These are phyloP conservation scores for Naganishia sp. DNA, from an alignment of 1,284 basidiomycete genomes.

Conservation along the genomic window DNA sequence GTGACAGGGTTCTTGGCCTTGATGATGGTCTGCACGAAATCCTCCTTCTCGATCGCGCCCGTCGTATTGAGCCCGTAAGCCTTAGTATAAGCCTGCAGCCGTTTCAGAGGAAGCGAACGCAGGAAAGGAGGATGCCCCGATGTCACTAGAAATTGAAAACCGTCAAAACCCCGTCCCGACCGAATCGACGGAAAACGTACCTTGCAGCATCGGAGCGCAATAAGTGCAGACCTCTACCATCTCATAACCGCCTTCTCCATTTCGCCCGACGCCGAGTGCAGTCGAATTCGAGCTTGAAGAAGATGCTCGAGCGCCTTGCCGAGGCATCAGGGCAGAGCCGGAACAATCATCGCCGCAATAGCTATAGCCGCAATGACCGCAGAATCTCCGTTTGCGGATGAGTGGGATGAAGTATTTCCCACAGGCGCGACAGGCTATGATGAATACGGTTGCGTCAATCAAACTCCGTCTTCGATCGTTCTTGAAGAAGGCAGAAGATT, in stretches of 20 bases:
- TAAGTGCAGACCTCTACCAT: conserved; percentile 48
- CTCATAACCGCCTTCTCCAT: conserved; percentile 45
- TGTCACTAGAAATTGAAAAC: conserved; percentile 41
- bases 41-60: conserved; percentile 48
- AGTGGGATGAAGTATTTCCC: conserved; percentile 50
- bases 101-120: conserved; percentile 48
- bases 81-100: conserved; percentile 50
- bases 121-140: conserved; percentile 45
- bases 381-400: conserved; percentile 46
- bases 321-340: conserved; percentile 53
- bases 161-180: conserved; percentile 24
- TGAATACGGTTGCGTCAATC: background rate
- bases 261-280: conserved; percentile 24
- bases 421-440: conserved; percentile 49
- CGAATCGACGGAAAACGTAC: conserved; percentile 37
- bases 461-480: no score
- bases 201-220: conserved; percentile 51
- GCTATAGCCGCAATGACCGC: conserved; percentile 52
- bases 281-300: conserved; percentile 26
- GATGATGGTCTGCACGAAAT: conserved; percentile 44
- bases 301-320: conserved; percentile 33
- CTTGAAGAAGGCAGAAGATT: background rate
- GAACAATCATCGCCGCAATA: conserved; percentile 51
- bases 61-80: conserved; percentile 49
- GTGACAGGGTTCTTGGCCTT: conserved; percentile 45